A percentile compares a stretch with the other conserved stretches of the same genome.
phyloP scores from a whole-genome alignment of 768 basidiomycete genomes.

The Hygrophorus pudorinus region DNA sequence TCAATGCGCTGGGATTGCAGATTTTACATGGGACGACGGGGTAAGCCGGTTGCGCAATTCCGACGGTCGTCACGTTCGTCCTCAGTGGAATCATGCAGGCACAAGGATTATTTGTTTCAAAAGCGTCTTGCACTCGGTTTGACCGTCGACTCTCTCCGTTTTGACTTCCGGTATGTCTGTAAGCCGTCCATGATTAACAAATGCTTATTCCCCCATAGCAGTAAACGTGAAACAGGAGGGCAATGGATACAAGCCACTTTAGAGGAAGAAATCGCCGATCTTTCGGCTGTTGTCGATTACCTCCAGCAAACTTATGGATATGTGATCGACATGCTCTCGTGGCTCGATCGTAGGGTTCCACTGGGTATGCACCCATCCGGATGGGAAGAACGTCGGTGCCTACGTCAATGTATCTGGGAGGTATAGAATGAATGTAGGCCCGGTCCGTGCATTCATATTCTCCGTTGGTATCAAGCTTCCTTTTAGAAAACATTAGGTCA shows the following conservation, averaged over 20 bases:
- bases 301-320: slow-evolving; percentile 55
- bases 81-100: slow-evolving; percentile 31
- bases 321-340: slow-evolving; percentile 56
- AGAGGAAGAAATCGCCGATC: slow-evolving; percentile 52
- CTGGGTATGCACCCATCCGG: slow-evolving; percentile 59
- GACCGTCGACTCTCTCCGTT: slow-evolving; percentile 74
- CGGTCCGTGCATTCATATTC: neutral
- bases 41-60: slow-evolving; percentile 23
- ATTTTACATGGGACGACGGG: slow-evolving; percentile 75
- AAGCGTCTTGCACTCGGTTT: slow-evolving; percentile 55
- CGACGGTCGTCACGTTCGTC: neutral
- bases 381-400: slow-evolving; percentile 43
- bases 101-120: slow-evolving; percentile 81
- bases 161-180: slow-evolving; percentile 70
- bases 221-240: slow-evolving; percentile 70
- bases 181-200: neutral
- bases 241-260: slow-evolving; percentile 52
- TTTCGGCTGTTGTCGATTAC: slow-evolving; percentile 53
- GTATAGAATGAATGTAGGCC: slow-evolving; percentile 68
- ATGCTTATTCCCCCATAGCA: slow-evolving; percentile 29
- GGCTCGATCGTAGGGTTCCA: slow-evolving; percentile 57
- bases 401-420: slow-evolving; percentile 71
- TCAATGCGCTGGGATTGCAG: slow-evolving; percentile 24
- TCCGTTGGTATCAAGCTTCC: too few species aligned
- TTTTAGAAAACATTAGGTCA: too few species aligned